Evolutionary conservation across 805 yeast species (phyloP).

Genomic region (Cyberlindnera maritima): DNA sequence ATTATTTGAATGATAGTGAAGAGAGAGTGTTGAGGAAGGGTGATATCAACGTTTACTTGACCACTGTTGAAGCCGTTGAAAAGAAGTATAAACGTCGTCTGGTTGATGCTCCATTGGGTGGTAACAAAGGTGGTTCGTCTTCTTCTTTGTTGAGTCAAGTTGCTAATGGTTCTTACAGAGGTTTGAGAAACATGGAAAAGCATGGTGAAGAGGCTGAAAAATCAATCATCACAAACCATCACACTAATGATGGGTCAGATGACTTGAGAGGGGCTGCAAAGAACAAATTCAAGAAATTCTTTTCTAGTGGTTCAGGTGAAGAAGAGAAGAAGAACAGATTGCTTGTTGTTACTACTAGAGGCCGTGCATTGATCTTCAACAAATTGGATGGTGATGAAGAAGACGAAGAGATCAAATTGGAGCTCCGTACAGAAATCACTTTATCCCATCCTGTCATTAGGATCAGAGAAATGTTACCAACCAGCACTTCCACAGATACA

Average conservation of each 20-base stretch:
- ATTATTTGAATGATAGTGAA: constrained; percentile 48
- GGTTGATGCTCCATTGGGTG: constrained; percentile 56
- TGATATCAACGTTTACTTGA: constrained; percentile 44
- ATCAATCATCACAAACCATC: constrained; percentile 26
- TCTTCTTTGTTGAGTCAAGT: constrained; percentile 40
- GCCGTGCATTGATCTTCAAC: constrained; percentile 55
- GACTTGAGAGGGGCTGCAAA: constrained; percentile 14
- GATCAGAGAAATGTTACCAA: constrained; percentile 56
- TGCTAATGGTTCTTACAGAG: constrained; percentile 42
- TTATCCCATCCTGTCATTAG: constrained; percentile 49
- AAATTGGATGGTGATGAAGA: constrained; percentile 21
- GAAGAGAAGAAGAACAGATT: constrained; percentile 47
- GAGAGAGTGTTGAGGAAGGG: constrained; percentile 63
- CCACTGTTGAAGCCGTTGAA: constrained; percentile 50
- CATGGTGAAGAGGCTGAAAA: constrained; percentile 30
- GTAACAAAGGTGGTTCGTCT: constrained; percentile 38
- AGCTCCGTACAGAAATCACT: constrained; percentile 52
- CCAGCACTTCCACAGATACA: constrained; percentile 29
- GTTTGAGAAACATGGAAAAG: constrained; percentile 35
- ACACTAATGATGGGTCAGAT: constrained; percentile 12
- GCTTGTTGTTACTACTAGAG: constrained; percentile 57
- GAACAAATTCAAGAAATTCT: constrained; percentile 25
- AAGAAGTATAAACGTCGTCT: constrained; percentile 54
- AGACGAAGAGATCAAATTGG: constrained; percentile 29
- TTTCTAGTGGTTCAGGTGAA: constrained; percentile 17